Base-by-base conservation (phyloP, 2,329 filamentous ascomycete genomes). In the Graphiopsis chlorocephala region DNA sequence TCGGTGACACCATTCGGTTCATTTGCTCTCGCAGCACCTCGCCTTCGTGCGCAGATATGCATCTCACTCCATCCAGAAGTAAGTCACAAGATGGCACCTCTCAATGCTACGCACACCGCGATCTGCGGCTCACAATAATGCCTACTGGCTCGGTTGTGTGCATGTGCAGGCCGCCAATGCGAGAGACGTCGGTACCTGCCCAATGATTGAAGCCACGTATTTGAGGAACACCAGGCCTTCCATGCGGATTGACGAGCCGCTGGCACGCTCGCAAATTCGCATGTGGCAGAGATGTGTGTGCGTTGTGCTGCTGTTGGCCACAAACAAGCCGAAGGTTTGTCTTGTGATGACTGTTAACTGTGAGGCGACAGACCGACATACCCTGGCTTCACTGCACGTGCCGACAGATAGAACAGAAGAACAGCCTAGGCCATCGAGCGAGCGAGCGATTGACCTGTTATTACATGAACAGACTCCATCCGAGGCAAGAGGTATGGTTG, bases 121-220 rank as follows among this genome's bases (percentile, higher is more conserved):
- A 58, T 58, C 17, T 45, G 28, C 55, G 55, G 25, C 35, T 35
- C n/a, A 35, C 38, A 26, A 42, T 45, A 58, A 58, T 28, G 33
- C 55, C 25, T 45, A 58, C 55, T 58, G 55, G 55, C 35, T 58
- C 55, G 55, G 29, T 25, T 58, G 33, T 28, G 23, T 45, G 55
- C 55, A 58, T 58, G 29, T 35, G 55, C 55, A 58, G 55, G 12
- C 17, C 55, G 55, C 55, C 55, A 58, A 58, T 58, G 55, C 55
- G n/a, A 58, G 38, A 53, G 55, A 58, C 55, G 55, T 58, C 17
- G 55, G 55, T 58, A 58, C 55, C 33, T 58, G 35, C 17, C 33
- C 29, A 28, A 58, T 58, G 55, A 58, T 58, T 58, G 55, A 58
- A 58, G 55, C 55, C 55, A 58, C 55, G 55, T 58, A 58, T 58